phyloP scores from a whole-genome alignment of 371 early-diverging fungal species.

The Cladochytrium tenue region DNA sequence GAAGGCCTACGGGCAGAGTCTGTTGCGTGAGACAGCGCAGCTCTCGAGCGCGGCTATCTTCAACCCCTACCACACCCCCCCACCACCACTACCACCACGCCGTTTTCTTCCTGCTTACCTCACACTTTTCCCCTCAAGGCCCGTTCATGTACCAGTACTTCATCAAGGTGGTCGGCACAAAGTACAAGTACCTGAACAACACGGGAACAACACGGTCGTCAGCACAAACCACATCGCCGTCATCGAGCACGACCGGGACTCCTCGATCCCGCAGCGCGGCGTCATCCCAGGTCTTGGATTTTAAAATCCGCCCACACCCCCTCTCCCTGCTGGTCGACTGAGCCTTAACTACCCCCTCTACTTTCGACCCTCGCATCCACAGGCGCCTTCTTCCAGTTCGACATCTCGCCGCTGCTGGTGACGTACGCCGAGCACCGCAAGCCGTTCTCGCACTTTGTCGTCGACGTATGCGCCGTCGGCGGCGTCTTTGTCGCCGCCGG shows the following conservation, averaged over 20 bases:
- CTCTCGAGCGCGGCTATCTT: too few species aligned
- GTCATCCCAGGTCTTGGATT: not conserved
- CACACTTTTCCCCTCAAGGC: too few species aligned
- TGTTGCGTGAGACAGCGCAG: too few species aligned
- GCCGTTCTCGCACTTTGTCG: conserved; percentile 81
- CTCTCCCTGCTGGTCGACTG: not conserved
- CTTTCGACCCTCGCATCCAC: too few species aligned
- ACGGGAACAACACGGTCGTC: conserved; percentile 49
- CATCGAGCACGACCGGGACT: conserved; percentile 70
- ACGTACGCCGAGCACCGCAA: conserved; percentile 74
- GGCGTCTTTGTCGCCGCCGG: conserved; percentile 92
- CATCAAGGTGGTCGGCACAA: conserved; percentile 87
- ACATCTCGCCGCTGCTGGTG: conserved; percentile 93
- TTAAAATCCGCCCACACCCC: not conserved
- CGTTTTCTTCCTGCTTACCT: too few species aligned
- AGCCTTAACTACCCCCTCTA: too few species aligned
- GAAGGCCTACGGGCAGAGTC: too few species aligned
- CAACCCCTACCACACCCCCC: too few species aligned
- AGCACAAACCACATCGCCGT: conserved; percentile 89
- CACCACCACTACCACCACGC: too few species aligned
- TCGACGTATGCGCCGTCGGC: conserved; percentile 88
- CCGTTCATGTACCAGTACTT: conserved; percentile 76
- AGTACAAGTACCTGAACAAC: conserved; percentile 66
- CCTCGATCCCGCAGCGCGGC: conserved; percentile 17
- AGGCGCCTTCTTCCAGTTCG: conserved; percentile 91